These are phyloP conservation scores for Beauveria scarabaeidicola DNA, from an alignment of 2,329 filamentous ascomycete genomes.

Conservation along the genomic window DNA sequence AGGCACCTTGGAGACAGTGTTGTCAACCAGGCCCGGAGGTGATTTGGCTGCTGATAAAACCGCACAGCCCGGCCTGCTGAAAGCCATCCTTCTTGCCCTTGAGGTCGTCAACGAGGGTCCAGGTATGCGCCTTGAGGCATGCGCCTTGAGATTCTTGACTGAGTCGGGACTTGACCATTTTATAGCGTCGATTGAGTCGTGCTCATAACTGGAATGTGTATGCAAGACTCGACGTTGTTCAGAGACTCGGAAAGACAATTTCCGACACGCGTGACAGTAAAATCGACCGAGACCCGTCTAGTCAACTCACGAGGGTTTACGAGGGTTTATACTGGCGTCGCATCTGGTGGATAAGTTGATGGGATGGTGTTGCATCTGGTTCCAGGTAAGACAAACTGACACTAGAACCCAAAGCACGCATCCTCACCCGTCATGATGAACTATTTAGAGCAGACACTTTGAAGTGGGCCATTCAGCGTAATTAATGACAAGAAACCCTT, in stretches of 20 bases:
- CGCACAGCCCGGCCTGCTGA: not conserved
- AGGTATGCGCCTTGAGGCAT: slow-evolving; percentile 13
- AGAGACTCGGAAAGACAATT: not conserved
- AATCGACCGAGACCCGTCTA: not conserved
- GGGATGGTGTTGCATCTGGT: not conserved
- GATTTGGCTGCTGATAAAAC: not conserved
- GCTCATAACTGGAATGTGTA: too few species aligned
- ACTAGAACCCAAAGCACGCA: not conserved
- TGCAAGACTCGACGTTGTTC: not conserved
- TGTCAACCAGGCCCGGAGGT: not conserved
- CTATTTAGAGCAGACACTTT: not conserved
- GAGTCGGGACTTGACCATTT: not conserved
- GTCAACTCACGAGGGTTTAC: not conserved
- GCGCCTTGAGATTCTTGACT: too few species aligned
- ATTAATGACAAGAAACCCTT: not conserved
- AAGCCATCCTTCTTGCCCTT: not conserved
- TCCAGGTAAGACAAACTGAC: not conserved
- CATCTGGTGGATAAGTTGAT: not conserved
- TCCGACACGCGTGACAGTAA: not conserved
- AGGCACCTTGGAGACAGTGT: slow-evolving; percentile 5
- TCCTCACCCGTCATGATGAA: not conserved
- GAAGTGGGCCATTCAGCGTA: not conserved
- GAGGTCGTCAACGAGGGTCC: slow-evolving; percentile 14
- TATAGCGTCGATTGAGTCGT: not conserved
- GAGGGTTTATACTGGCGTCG: not conserved